Base-by-base conservation (phyloP, 2,329 filamentous ascomycete genomes). In the Xylariaceae sp. region DNA sequence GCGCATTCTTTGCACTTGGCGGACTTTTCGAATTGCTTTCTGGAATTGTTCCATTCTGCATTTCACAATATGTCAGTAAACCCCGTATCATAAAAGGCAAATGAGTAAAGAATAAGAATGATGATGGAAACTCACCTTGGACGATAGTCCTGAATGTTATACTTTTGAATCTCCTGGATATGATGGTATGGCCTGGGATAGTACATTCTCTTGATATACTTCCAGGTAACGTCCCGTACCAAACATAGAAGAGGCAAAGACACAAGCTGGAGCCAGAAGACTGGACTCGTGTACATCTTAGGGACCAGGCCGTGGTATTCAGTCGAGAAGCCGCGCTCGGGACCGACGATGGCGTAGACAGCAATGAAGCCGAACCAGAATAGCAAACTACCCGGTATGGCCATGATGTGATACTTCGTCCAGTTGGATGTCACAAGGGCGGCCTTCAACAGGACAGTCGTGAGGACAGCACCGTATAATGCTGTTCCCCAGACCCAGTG, bases 111-210 rank as follows among this genome's bases (percentile, higher is more conserved):
- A n/a, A n/a, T n/a, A n/a, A n/a, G n/a, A n/a, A n/a, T n/a, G n/a
- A n/a, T n/a, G n/a, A n/a, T n/a, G n/a, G n/a, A n/a, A 8, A 35
- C 78, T 57, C 79, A 91, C 88, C 93, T 84, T 51, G 93, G 93
- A 63, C 93, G 79, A 69, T 98, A 98, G 71, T 98, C 93, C 71
- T 98, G 93, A 49, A 98, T 95, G 61, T 98, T 98, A 73, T 97
- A 98, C 71, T 98, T 98, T 68, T 98, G 93, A 58, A 98, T 98
- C 72, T 98, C 93, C 69, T 98, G 93, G 53, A 98, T 93, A 66
- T 98, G 93, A 60, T 98, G 93, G 63, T 98, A 98, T 35, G 88
- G 83, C 69, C 96, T 87, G 19, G 93, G 93, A 57, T 84, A 85
- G 71, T 97, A 98, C 90, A 98, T 96, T 55, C 93, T 81, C 75